Base-by-base conservation (phyloP, 1,284 basidiomycete species). In the Neotropicomus parvogracilis region DNA sequence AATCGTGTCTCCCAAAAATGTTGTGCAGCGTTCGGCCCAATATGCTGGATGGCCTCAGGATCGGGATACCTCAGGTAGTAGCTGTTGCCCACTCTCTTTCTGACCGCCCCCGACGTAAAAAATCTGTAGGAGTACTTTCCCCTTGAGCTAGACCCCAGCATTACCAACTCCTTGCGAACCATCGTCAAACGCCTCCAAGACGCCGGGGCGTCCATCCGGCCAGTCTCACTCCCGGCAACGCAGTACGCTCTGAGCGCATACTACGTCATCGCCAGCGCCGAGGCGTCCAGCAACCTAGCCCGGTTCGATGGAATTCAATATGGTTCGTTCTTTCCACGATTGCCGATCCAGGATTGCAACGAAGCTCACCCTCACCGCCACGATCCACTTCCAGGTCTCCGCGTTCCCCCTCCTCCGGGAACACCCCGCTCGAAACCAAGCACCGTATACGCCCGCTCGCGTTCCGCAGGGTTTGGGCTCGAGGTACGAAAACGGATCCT, bases 231-330 rank as follows among this genome's bases (percentile, higher is more conserved):
- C 16, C 91, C 92, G 0, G 78, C 79, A 2, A 90, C 91, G 0
- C 72, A 70, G 1, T 88, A 87, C 57, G 89, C 91, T 0, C 73
- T 98, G 2, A 91, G 92, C 44, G 90, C 94, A 5, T 99, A 99
- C 73, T 99, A 99, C 62, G 89, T 97, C 11, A 77, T 98, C 17
- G 91, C 95, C 0, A 90, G 84, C 52, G 94, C 97, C 0, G 97
- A 99, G 64, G 95, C 95, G 0, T 90, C 90, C 55, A 95, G 91
- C 55, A 97, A 97, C 62, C 73, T 99, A 33, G 92, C 90, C 1
- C 76, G 93, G 29, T 99, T 88, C 65, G 92, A 95, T 44, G 95
- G 95, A 0, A 78, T 95, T 11, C 73, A 81, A 54, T 85, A 82
- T 58, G 87, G 85, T 81, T 40, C 42, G 69, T 56, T 31, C 3